Percentiles rank a stretch among this genome's conserved stretches.
Evolutionary conservation across 169 alveolate species (phyloP).

Genomic region (Perkinsus chesapeaki): DNA sequence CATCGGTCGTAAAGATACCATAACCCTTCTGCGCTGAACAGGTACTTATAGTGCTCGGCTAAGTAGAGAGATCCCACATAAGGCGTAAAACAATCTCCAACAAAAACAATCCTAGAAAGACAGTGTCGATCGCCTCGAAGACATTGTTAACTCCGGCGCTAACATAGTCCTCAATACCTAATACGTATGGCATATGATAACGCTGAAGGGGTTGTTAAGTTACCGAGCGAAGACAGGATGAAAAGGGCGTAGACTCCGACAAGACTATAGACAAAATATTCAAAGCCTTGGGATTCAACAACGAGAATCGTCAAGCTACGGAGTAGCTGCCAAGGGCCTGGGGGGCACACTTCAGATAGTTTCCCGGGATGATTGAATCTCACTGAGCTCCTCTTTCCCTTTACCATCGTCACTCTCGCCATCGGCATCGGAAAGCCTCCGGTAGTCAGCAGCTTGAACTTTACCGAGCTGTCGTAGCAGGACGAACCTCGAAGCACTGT

Average conservation of each 20-base stretch:
- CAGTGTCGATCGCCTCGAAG: neutral
- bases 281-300: neutral
- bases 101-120: neutral
- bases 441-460: neutral
- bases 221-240: neutral
- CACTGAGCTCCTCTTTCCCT: neutral
- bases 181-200: neutral
- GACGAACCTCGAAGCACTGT: neutral
- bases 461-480: neutral
- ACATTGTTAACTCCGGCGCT: neutral
- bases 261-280: neutral
- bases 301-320: neutral
- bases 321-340: neutral
- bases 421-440: neutral
- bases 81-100: neutral
- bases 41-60: neutral
- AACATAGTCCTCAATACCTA: neutral
- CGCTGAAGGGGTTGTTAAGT: neutral
- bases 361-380: neutral
- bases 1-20: neutral
- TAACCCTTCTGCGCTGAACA: neutral
- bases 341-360: neutral
- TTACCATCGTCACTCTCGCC: neutral
- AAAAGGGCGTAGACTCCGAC: neutral
- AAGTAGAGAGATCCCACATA: neutral